phyloP scores from a whole-genome alignment of 768 basidiomycete species.

The Saitozyma podzolica region DNA sequence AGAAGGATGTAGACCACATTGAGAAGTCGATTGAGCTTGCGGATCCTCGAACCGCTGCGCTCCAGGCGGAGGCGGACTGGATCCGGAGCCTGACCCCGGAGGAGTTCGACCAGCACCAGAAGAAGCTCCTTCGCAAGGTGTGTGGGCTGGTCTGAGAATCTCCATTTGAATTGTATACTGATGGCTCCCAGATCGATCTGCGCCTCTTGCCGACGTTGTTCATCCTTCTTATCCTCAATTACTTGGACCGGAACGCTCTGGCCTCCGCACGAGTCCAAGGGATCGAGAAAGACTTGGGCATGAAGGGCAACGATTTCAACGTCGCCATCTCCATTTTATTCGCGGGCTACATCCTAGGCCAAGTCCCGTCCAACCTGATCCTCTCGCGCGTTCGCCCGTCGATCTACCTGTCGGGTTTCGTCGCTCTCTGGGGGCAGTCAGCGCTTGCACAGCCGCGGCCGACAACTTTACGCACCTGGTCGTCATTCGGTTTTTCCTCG shows the following conservation, averaged over 20 bases:
- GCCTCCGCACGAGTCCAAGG: slow-evolving; percentile 41
- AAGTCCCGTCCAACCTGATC: slow-evolving; percentile 45
- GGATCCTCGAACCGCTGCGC: background rate
- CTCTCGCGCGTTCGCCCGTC: slow-evolving; percentile 23
- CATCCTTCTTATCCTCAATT: slow-evolving; percentile 26
- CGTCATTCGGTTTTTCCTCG: slow-evolving; percentile 38
- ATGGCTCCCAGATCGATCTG: slow-evolving; percentile 26
- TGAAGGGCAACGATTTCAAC: slow-evolving; percentile 33
- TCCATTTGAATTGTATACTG: background rate
- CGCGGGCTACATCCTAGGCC: slow-evolving; percentile 38
- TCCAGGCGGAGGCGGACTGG: background rate
- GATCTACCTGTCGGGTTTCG: slow-evolving; percentile 27
- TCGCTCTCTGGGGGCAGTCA: slow-evolving; percentile 36
- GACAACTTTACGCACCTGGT: slow-evolving; percentile 28
- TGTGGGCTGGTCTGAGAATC: too few relatives aligned
- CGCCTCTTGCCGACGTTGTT: slow-evolving; percentile 30
- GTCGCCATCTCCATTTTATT: slow-evolving; percentile 41
- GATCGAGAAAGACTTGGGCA: slow-evolving; percentile 34
- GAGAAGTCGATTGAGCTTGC: background rate
- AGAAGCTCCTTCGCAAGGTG: background rate
- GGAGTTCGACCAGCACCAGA: background rate
- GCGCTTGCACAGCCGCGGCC: slow-evolving; percentile 35
- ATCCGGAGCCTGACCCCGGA: background rate
- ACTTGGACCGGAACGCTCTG: slow-evolving; percentile 38
- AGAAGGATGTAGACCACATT: background rate